A percentile compares a stretch with the other conserved stretches of the same genome.
phyloP scores from a whole-genome alignment of 2,329 filamentous ascomycete genomes.

The Bimuria novae-zelandiae region DNA sequence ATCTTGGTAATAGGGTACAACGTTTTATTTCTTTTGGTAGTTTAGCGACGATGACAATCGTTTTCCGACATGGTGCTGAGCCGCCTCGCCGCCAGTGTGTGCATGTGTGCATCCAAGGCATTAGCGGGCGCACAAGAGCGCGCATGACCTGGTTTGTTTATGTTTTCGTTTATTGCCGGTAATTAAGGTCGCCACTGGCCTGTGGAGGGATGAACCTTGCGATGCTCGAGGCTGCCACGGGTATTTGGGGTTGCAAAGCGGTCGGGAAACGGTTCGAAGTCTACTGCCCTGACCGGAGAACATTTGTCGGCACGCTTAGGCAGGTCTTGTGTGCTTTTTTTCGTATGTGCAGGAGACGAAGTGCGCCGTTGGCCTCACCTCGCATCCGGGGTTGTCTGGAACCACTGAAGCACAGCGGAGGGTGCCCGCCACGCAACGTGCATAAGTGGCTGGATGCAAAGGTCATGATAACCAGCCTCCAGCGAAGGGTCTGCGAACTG shows the following conservation, averaged over 20 bases:
- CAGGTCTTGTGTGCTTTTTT: too few relatives aligned
- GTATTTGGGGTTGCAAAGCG: neutral
- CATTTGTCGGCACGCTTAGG: too few relatives aligned
- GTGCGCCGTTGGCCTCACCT: too few relatives aligned
- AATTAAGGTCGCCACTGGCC: neutral
- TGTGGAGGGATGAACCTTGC: neutral
- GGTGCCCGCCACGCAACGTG: too few relatives aligned
- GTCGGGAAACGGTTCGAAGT: neutral
- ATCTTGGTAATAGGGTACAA: neutral
- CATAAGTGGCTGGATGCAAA: neutral
- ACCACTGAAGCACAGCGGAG: neutral
- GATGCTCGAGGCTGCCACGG: conserved; percentile 6
- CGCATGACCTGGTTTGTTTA: conserved; percentile 3
- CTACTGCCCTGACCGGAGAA: too few relatives aligned
- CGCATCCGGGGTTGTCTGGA: neutral
- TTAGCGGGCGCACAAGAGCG: conserved; percentile 1
- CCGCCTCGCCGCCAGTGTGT: neutral
- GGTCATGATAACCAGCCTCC: neutral
- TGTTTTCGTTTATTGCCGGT: neutral
- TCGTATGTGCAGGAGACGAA: too few relatives aligned
- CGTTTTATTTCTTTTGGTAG: neutral
- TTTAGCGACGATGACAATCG: neutral
- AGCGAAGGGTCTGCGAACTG: too few relatives aligned
- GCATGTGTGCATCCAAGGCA: too few relatives aligned
- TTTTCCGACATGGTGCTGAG: neutral